Percentiles rank a stretch among this genome's conserved stretches.
These are phyloP conservation scores for Coemansia sp. DNA, from an alignment of 192 early-diverging fungal genomes.

Conservation along the genomic window DNA sequence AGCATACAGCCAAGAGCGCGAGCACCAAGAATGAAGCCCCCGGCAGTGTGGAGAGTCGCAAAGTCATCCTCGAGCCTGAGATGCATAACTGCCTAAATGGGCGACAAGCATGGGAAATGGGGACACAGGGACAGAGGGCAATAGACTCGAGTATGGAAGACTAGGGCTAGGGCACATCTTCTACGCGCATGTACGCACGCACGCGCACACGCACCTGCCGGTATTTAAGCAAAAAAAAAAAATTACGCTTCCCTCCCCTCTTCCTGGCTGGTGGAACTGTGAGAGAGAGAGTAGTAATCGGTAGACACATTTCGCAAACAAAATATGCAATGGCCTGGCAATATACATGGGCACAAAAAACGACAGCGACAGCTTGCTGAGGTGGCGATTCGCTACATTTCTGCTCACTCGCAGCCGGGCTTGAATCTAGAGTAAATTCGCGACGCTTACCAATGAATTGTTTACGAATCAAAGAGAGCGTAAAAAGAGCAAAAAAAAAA, in stretches of 20 bases:
- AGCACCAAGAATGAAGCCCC: constrained; percentile 7
- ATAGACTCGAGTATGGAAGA: constrained; percentile 1
- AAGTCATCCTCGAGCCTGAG: background rate
- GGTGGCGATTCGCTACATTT: background rate
- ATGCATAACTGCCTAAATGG: constrained; percentile 7
- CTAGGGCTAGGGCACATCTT: background rate
- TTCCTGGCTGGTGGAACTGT: background rate
- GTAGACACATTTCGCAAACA: constrained; percentile 1
- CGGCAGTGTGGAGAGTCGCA: background rate
- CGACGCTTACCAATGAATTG: constrained; percentile 8
- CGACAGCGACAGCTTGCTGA: background rate
- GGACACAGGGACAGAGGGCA: background rate
- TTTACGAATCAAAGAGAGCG: constrained; percentile 12
- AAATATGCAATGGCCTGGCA: background rate
- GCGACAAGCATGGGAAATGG: constrained; percentile 9
- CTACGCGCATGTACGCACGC: background rate
- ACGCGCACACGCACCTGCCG: background rate
- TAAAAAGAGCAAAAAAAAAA: constrained; percentile 4
- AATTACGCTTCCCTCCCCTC: background rate
- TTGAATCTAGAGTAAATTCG: background rate
- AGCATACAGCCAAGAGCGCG: background rate
- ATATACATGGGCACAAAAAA: background rate
- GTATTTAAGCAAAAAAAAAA: background rate
- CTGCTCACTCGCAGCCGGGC: background rate
- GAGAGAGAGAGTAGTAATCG: constrained; percentile 2